A percentile compares a stretch with the other conserved stretches of the same genome.
Conservation (phyloP, 495 filamentous ascomycete species). For the Geoglossum glabrum region DNA sequence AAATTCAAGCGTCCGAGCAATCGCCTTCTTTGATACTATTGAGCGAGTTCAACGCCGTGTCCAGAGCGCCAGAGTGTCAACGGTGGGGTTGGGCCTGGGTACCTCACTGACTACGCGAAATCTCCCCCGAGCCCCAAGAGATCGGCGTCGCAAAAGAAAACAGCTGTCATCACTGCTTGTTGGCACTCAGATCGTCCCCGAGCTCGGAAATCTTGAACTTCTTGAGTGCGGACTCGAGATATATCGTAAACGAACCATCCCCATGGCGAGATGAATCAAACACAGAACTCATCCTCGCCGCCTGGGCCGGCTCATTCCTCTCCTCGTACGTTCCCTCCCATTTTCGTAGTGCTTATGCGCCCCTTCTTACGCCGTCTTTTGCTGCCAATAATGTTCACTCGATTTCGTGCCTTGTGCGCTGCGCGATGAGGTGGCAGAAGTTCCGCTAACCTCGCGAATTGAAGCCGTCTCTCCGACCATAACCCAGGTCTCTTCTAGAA, state of each 20-base stretch:
- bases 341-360: slow-evolving; percentile 2
- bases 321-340: slow-evolving; percentile 15
- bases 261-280: slow-evolving; percentile 18
- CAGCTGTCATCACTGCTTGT: neutral
- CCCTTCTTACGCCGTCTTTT: neutral
- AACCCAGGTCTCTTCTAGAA: slow-evolving; percentile 4
- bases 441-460: slow-evolving; percentile 3
- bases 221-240: slow-evolving; percentile 2
- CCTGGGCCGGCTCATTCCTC: slow-evolving; percentile 17
- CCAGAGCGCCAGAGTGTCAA: neutral
- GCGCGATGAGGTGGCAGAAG: slow-evolving; percentile 33
- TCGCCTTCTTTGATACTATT: neutral
- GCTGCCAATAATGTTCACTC: neutral
- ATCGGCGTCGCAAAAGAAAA: neutral
- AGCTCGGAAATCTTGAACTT: slow-evolving; percentile 3
- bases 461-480: slow-evolving; percentile 6
- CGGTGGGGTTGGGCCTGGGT: neutral
- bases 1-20: neutral
- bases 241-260: slow-evolving; percentile 2
- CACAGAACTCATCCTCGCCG: slow-evolving; percentile 18
- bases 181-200: neutral
- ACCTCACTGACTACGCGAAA: neutral
- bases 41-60: neutral
- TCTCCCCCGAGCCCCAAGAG: neutral
- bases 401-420: slow-evolving; percentile 26